Evolutionary conservation across 345 rosid species (phyloP).

Genomic region (Citrus mangshanensis): DNA sequence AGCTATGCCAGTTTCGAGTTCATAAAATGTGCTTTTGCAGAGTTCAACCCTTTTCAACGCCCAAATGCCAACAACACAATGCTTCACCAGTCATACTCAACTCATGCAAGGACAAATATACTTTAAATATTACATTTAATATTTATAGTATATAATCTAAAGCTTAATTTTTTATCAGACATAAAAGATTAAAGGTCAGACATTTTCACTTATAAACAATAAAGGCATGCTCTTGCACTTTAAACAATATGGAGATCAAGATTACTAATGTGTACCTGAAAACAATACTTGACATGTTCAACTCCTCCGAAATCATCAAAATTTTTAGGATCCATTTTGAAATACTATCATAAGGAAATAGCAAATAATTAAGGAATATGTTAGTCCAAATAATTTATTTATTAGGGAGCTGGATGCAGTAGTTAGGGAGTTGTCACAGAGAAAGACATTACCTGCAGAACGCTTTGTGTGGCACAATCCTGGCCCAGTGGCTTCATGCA

Average conservation of each 20-base stretch:
- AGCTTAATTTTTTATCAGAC: neutral
- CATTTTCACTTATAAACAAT: constrained; percentile 1
- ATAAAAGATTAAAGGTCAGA: neutral
- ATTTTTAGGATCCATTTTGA: constrained; percentile 77
- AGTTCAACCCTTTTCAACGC: neutral
- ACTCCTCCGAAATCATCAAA: constrained; percentile 83
- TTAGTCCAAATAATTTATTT: neutral
- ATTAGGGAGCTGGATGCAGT: neutral
- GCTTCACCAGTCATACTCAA: neutral
- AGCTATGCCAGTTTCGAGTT: neutral
- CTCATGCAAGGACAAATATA: neutral
- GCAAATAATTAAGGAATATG: constrained; percentile 10
- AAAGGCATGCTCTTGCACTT: constrained; percentile 4
- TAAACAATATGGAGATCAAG: neutral
- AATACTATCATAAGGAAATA: constrained; percentile 71
- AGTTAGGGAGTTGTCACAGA: neutral
- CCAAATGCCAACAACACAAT: neutral
- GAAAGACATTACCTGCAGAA: constrained; percentile 66
- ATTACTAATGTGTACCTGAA: constrained; percentile 54
- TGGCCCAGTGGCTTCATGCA: constrained; percentile 91
- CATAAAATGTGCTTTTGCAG: neutral
- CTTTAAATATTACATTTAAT: neutral
- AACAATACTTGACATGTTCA: constrained; percentile 80
- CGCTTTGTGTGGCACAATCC: constrained; percentile 94
- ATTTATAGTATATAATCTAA: neutral